A percentile compares a stretch with the other conserved stretches of the same genome.
Evolutionary conservation across 768 basidiomycete genomes (phyloP).

Genomic region (Mycena albidolilacea): DNA sequence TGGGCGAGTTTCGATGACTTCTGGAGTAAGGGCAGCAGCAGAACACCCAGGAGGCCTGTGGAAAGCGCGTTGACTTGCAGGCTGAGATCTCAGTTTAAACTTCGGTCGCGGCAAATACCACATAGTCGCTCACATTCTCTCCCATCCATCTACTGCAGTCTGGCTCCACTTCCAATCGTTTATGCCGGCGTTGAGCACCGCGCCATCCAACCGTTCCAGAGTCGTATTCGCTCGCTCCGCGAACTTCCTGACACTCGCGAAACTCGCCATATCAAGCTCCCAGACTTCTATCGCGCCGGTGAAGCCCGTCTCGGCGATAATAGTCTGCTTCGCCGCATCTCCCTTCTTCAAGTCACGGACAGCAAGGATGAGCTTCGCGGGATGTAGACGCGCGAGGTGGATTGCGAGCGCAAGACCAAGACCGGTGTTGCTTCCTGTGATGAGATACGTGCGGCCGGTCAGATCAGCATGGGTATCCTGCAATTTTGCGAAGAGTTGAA

Average conservation of each 20-base stretch:
- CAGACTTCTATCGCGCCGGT: constrained; percentile 26
- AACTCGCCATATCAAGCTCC: constrained; percentile 32
- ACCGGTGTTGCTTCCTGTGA: constrained; percentile 56
- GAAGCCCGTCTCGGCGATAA: constrained; percentile 22
- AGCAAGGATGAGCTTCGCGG: constrained; percentile 27
- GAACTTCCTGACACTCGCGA: constrained; percentile 28
- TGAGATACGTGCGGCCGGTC: constrained; percentile 53
- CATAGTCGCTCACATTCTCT: constrained; percentile 17
- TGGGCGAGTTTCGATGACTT: constrained; percentile 27
- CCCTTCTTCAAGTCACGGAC: constrained; percentile 30
- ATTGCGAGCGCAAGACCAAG: constrained; percentile 57
- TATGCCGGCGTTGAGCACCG: constrained; percentile 30
- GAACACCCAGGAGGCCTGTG: constrained; percentile 30
- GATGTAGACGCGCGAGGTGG: constrained; percentile 31
- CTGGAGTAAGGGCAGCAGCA: constrained; percentile 29
- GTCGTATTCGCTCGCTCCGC: constrained; percentile 26
- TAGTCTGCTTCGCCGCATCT: constrained; percentile 17
- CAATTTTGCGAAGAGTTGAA: constrained; percentile 23
- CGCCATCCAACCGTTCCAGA: constrained; percentile 32
- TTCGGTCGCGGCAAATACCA: background rate
- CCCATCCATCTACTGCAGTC: constrained; percentile 30
- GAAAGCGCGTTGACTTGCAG: constrained; percentile 34
- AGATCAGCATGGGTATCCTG: constrained; percentile 43
- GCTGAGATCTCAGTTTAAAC: background rate
- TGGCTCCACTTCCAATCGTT: background rate